Evolutionary conservation across 2,329 filamentous ascomycete genomes (phyloP).

Genomic region (Pleoardoris graminearum): DNA sequence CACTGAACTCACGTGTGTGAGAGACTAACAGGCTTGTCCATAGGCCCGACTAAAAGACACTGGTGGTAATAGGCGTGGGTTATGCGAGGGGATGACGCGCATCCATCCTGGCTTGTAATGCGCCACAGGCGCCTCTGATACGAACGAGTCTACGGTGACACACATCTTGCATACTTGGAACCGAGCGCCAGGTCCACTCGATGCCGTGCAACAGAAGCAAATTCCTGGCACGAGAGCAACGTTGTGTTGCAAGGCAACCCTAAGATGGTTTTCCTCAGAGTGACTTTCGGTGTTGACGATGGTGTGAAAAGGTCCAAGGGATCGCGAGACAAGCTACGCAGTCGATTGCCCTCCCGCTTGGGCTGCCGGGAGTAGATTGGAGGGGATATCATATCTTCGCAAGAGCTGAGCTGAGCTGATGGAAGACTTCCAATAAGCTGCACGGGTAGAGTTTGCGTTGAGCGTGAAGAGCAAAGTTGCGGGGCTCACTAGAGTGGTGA

Average conservation of each 20-base stretch:
- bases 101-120: constrained; percentile 30
- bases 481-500: too few species aligned
- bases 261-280: constrained; percentile 15
- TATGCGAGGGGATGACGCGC: constrained; percentile 37
- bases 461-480: too few species aligned
- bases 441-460: neutral
- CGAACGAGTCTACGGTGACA: constrained; percentile 33
- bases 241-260: constrained; percentile 15
- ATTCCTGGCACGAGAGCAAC: constrained; percentile 20
- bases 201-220: constrained; percentile 35
- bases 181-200: constrained; percentile 41
- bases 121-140: constrained; percentile 39
- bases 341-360: neutral
- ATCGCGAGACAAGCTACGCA: constrained; percentile 1
- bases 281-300: neutral
- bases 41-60: constrained; percentile 17
- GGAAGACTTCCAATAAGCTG: neutral
- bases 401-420: neutral
- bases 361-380: neutral
- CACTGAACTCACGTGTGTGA: constrained; percentile 31
- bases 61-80: constrained; percentile 23
- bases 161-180: constrained; percentile 45
- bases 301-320: neutral
- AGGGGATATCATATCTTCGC: too few species aligned
- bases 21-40: constrained; percentile 34